phyloP scores from a whole-genome alignment of 2,329 filamentous ascomycete genomes.

The Chaetothyriales sp. region DNA sequence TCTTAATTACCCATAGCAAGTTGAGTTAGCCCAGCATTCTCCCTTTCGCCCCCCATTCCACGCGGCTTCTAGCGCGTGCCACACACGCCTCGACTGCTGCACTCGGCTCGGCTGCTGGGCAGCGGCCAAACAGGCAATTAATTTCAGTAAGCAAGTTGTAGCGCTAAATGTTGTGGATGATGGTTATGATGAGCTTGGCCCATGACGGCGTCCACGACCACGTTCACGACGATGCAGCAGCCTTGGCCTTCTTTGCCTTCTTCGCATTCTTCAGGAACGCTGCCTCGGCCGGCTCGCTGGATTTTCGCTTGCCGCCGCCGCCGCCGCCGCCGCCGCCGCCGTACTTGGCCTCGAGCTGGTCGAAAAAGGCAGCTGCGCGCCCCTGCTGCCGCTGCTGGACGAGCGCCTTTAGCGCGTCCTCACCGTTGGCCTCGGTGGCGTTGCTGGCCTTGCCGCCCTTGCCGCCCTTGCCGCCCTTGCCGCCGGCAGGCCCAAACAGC shows the following conservation, averaged over 20 bases:
- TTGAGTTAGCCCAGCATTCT: too few relatives aligned
- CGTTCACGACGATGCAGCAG: not conserved
- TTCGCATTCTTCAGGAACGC: slow-evolving; percentile 38
- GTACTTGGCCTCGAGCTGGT: slow-evolving; percentile 66
- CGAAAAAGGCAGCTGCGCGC: slow-evolving; percentile 48
- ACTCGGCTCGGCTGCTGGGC: too few relatives aligned
- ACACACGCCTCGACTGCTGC: too few relatives aligned
- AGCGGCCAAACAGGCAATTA: too few relatives aligned
- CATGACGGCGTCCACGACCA: too few relatives aligned
- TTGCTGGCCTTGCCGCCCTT: slow-evolving; percentile 31
- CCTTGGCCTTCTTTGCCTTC: slow-evolving; percentile 17
- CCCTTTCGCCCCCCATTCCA: too few relatives aligned
- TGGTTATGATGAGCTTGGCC: too few relatives aligned
- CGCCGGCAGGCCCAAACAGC: slow-evolving; percentile 40
- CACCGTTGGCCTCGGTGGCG: slow-evolving; percentile 21
- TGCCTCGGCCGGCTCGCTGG: slow-evolving; percentile 48
- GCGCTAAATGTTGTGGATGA: too few relatives aligned
- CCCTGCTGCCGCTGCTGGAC: slow-evolving; percentile 34
- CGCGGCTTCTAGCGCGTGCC: too few relatives aligned
- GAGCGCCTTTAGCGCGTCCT: slow-evolving; percentile 45
- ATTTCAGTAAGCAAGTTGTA: too few relatives aligned
- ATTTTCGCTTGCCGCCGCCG: slow-evolving; percentile 33
- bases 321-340: slow-evolving; percentile 12
- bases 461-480: slow-evolving; percentile 33
- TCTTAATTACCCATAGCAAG: too few relatives aligned